Conservation (phyloP, 352 stramenopile species). For the Globisporangium takayamanum region DNA sequence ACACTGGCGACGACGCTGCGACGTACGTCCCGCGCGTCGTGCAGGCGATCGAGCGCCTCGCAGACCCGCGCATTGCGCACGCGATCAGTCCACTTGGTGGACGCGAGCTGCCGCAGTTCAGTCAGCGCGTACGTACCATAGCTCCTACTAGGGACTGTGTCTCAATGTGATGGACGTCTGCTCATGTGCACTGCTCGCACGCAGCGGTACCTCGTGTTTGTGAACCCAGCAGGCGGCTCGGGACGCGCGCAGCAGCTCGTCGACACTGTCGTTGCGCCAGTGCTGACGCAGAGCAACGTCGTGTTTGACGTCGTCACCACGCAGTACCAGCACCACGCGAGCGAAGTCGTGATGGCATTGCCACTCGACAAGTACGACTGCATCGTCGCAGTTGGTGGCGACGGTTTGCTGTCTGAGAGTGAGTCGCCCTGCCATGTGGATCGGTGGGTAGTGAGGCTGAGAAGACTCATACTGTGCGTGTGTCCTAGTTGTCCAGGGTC, state of each 20-base stretch:
- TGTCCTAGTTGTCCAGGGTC: slow-evolving; percentile 54
- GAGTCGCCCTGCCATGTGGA: slow-evolving; percentile 40
- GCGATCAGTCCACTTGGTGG: slow-evolving; percentile 10
- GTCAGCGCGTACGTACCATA: slow-evolving; percentile 24
- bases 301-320: slow-evolving; percentile 50
- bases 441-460: no score
- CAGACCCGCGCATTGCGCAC: slow-evolving; percentile 29
- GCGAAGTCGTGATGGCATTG: slow-evolving; percentile 33
- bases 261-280: slow-evolving; percentile 35
- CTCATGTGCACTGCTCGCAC: not conserved
- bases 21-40: slow-evolving; percentile 25
- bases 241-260: slow-evolving; percentile 50
- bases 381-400: slow-evolving; percentile 56
- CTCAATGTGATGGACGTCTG: not conserved
- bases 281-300: slow-evolving; percentile 50
- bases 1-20: slow-evolving; percentile 19
- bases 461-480: no score
- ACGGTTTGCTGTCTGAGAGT: slow-evolving; percentile 68
- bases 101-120: slow-evolving; percentile 18
- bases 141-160: not conserved
- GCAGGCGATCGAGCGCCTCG: slow-evolving; percentile 34
- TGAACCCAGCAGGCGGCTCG: slow-evolving; percentile 55
- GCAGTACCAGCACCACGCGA: slow-evolving; percentile 45
- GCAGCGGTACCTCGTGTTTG: slow-evolving; percentile 52
- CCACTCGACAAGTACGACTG: slow-evolving; percentile 54